Evolutionary conservation across 2,329 filamentous ascomycete genomes (phyloP).

Genomic region (Pezicula neosporulosa): DNA sequence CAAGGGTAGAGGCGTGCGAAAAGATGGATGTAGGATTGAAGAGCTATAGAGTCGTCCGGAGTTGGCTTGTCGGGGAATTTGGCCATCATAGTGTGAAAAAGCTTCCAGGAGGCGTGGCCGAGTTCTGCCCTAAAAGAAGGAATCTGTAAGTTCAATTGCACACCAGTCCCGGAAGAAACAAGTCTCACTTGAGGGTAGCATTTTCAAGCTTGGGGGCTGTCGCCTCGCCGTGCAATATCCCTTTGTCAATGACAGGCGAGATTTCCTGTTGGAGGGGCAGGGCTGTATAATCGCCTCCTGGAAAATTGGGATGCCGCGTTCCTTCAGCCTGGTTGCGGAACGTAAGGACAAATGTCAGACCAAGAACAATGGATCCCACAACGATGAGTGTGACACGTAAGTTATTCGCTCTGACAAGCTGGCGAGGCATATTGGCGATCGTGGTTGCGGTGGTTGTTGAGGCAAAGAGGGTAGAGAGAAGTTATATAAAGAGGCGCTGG

Average conservation of each 20-base stretch:
- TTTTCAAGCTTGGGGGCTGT: slow-evolving; percentile 83
- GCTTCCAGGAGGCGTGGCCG: slow-evolving; percentile 65
- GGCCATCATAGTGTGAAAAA: slow-evolving; percentile 68
- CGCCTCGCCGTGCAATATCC: slow-evolving; percentile 60
- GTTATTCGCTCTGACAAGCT: slow-evolving; percentile 31
- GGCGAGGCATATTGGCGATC: slow-evolving; percentile 24
- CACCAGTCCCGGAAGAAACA: background rate
- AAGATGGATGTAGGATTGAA: slow-evolving; percentile 62
- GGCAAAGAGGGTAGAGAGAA: background rate
- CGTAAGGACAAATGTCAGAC: slow-evolving; percentile 54
- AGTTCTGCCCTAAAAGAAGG: slow-evolving; percentile 45
- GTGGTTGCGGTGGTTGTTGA: background rate
- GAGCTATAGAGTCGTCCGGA: slow-evolving; percentile 56
- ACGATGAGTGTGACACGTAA: slow-evolving; percentile 50
- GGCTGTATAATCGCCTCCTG: background rate
- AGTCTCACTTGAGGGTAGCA: slow-evolving; percentile 68
- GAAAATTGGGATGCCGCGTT: slow-evolving; percentile 14
- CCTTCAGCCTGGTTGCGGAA: slow-evolving; percentile 18
- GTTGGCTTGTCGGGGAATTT: slow-evolving; percentile 65
- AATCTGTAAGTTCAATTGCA: background rate
- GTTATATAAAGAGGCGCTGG: too few species aligned
- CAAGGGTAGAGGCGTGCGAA: slow-evolving; percentile 69
- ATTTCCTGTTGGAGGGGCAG: slow-evolving; percentile 10
- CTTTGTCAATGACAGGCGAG: slow-evolving; percentile 33
- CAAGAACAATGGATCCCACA: slow-evolving; percentile 53